Evolutionary conservation across 768 basidiomycete species (phyloP), one percentile per base, ranked within the genome.

Genomic region (Infundibulicybe gibba): DNA sequence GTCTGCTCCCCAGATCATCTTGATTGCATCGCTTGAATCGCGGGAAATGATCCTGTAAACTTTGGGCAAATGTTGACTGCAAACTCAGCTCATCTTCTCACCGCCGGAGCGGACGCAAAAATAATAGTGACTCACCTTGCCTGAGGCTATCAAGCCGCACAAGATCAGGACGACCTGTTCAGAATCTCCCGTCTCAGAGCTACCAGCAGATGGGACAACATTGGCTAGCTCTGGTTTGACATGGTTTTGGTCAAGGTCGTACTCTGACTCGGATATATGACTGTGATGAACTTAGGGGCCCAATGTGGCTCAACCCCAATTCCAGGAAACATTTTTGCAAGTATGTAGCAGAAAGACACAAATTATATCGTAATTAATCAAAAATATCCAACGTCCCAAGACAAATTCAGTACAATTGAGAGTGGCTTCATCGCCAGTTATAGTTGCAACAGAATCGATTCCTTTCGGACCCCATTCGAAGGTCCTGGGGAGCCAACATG

Each of bases 11-110:
- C 37, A 92, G 72, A 45, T 90, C 84, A 56, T 92, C 90, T 63
- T 91, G 88, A 66, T 81, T 89, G 61, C 87, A 90, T 54, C 87
- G 74, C 38, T 70, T 68, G 60, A 89, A 86, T 35, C 64, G 64
- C 8, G 88, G 84, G 48, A 75, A 76, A 54, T 83, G 64, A 4
- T 59, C 49, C 56, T 89, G 70, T 4, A 91, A 72, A n/a, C 83
- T 80, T 52, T 81, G 62, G 41, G 90, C 87, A 59, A 92, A 91
- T 2, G 87, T 85, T 30, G 72, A 74, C 69, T 75, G 50, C n/a
- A 13, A 51, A 20, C 38, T 43, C 40, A 40, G 11, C 52, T 55
- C 48, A 54, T 35, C 32, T 16, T 30, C 16, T 43, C 6, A 32
- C 25, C 25, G 25, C 25, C 25, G 25, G 25, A 25, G 25, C 25